Base-by-base conservation (phyloP, 208 protist species). In the Trypanosoma theileri region DNA sequence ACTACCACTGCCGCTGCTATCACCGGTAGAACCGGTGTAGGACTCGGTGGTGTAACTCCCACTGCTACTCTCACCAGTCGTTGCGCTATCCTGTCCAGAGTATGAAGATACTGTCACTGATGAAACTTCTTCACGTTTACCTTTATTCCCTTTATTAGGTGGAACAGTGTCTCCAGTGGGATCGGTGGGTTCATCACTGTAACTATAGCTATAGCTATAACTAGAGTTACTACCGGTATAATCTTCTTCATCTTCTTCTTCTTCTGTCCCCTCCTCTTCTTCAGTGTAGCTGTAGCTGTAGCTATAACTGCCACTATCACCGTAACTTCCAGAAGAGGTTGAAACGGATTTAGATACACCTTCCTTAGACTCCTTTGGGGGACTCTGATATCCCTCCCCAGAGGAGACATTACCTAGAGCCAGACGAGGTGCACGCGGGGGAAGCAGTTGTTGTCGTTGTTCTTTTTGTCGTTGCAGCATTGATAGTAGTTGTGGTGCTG, bases 281-380 rank as follows among this genome's bases (percentile, higher is more conserved):
- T 58, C 61, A 35, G 48, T 70, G 69, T 73, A 73, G 50, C 69
- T 73, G 60, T 73, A 69, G 17, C 67, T 72, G 42, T 81, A 74
- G 60, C 61, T 71, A 19, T 21, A 31, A 63, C 58, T 48, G 4
- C 24, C 28, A 28, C 26, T 28, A 19, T 59, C 4, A 41, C 54
- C 28, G 6, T 41, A 19, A 14, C 14, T 26, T 28, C 21, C 51
- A n/a, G 24, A 19, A 41, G 54, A 19, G 4, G 2, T 14, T 14
- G 13, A 13, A 21, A 28, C 24, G 19, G 51, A 55, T 55, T n/a
- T 48, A 48, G 10, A n/a, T 48, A 17, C 10, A n/a, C 4, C 16
- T 48, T 12, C 10, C 2, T 48, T 17, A 48, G 13, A n/a, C 16
- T 17, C 9, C 16, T 48, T 17, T 48, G 13, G 13, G 16, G 44